Evolutionary conservation across 345 rosid species (phyloP).

Genomic region (Atalantia buxifolia): DNA sequence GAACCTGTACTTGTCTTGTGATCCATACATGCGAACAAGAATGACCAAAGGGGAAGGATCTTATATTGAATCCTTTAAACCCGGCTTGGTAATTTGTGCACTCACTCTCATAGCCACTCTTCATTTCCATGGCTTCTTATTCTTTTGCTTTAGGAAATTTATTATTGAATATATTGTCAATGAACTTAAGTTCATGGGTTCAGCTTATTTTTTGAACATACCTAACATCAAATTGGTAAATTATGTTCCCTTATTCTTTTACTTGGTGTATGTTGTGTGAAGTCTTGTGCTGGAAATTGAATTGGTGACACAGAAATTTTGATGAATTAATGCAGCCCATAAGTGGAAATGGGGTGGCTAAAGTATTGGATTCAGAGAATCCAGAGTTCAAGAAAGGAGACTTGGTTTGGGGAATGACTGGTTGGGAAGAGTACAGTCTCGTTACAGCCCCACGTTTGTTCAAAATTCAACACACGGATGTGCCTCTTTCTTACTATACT

Average conservation of each 20-base stretch:
- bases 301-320: not conserved
- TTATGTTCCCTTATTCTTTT: not conserved
- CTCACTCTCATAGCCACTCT: not conserved
- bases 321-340: conserved; percentile 35
- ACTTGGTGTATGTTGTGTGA: not conserved
- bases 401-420: conserved; percentile 49
- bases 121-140: not conserved
- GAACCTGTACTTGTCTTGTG: conserved; percentile 25
- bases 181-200: not conserved
- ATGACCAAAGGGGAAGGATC: not conserved
- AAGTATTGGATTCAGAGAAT: conserved; percentile 51
- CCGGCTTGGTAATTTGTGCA: conserved; percentile 18
- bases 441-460: conserved; percentile 31
- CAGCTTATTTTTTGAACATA: not conserved
- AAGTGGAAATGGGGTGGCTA: conserved; percentile 51
- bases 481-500: conserved; percentile 24
- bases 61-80: not conserved
- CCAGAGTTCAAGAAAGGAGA: conserved; percentile 53
- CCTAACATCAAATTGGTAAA: too few relatives aligned
- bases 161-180: too few relatives aligned
- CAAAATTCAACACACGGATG: conserved; percentile 28
- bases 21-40: conserved; percentile 18
- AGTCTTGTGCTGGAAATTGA: not conserved
- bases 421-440: conserved; percentile 68
- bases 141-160: not conserved